Base-by-base conservation (phyloP, 2,329 filamentous ascomycete species). In the Hypoxylon sp. region DNA sequence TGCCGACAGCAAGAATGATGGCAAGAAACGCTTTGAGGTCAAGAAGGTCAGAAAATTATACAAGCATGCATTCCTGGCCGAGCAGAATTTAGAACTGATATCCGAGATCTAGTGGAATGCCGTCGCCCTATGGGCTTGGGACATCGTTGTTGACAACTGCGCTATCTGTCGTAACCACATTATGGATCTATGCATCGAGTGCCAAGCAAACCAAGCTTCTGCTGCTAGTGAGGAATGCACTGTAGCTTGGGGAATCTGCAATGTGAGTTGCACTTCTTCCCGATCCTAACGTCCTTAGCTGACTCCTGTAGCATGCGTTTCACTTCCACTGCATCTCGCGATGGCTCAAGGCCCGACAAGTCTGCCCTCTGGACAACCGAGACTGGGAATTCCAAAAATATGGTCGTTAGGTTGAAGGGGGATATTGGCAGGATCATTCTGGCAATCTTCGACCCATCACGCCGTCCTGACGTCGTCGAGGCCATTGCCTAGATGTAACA, bases 371-470 rank as follows among this genome's bases (percentile, higher is more conserved):
- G 45, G 96, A 99, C 82, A 99, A 99, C 82, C 86, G 95, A 74
- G 96, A 99, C 80, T 99, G 96, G 96, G 96, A 99, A 78, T 99
- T 98, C 84, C 96, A 99, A 81, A 99, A 98, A 80, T 99, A 99
- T 78, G 96, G 96, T 70, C 87, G 88, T 72, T 90, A 78, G 66
- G 44, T 11, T 38, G 14, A 45, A 30, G 40, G 20, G n/a, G 4
- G 18, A 40, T 24, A 40, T 51, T 20, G 33, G 36, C 28, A 50
- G 8, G 33, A 53, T 36, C n/a, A 16, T 42, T 44, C 7, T 6
- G 26, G 33, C 8, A 45, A 51, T 48, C 28, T n/a, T 36, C 18
- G 16, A 32, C 36, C 36, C 18, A 32, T 55, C 12, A 38, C 14
- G 8, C 5, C 14, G 24, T 56, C 14, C 11, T 38, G 14, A 2